Evolutionary conservation across 140 eudicot genomes (phyloP).

Genomic region (Flaveria floridana): DNA sequence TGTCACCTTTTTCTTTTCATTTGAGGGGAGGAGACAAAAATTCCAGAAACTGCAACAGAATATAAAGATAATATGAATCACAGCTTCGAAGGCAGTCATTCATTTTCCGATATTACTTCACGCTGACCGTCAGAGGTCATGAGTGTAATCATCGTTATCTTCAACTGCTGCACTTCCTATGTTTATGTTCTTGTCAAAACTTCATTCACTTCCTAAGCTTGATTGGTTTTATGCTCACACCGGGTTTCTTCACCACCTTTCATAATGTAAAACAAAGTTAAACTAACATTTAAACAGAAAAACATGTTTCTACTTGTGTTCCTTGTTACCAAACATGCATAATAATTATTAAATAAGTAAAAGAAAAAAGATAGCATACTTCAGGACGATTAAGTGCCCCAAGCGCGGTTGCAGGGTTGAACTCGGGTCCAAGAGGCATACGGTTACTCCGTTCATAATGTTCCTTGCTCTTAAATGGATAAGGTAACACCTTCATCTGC

Average conservation of each 20-base stretch:
- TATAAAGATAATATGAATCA: not conserved
- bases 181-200: slow-evolving; percentile 42
- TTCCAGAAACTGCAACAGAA: not conserved
- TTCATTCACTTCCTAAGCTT: slow-evolving; percentile 43
- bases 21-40: not conserved
- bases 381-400: slow-evolving; percentile 77
- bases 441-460: slow-evolving; percentile 74
- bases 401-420: slow-evolving; percentile 68
- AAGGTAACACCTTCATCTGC: slow-evolving; percentile 68
- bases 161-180: not conserved
- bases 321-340: not conserved
- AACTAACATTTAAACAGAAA: not conserved
- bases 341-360: not conserved
- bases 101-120: not conserved
- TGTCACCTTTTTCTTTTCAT: not conserved
- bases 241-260: slow-evolving; percentile 86
- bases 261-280: slow-evolving; percentile 19
- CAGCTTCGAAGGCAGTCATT: not conserved
- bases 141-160: slow-evolving; percentile 7
- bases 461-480: slow-evolving; percentile 76
- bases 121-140: not conserved
- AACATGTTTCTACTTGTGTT: not conserved
- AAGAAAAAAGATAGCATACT: slow-evolving; percentile 36
- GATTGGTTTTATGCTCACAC: slow-evolving; percentile 78
- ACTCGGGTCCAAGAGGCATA: slow-evolving; percentile 96